These are phyloP conservation scores for Alternaria tenuissima DNA, from an alignment of 2,329 filamentous ascomycete species.

Conservation along the genomic window DNA sequence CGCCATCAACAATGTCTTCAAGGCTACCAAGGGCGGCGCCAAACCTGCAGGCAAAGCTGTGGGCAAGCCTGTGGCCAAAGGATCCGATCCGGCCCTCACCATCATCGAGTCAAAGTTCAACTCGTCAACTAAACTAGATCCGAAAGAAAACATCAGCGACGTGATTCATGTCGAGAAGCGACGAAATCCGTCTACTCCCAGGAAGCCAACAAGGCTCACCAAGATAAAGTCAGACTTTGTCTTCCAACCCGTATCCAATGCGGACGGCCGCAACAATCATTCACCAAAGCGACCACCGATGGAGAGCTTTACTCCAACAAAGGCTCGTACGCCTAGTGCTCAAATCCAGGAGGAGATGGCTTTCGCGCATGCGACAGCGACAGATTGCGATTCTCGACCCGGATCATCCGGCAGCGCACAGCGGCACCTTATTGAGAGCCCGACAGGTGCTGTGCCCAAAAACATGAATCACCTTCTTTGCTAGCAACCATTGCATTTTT, in stretches of 20 bases:
- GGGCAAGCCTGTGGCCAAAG: slow-evolving; percentile 22
- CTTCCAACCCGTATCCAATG: slow-evolving; percentile 40
- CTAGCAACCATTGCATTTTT: slow-evolving; percentile 30
- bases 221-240: slow-evolving; percentile 31
- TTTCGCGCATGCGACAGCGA: slow-evolving; percentile 13
- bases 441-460: slow-evolving; percentile 32
- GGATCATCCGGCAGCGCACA: slow-evolving; percentile 35
- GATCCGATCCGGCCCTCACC: slow-evolving; percentile 7
- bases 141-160: slow-evolving; percentile 25
- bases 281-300: slow-evolving; percentile 38
- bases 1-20: slow-evolving; percentile 42
- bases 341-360: slow-evolving; percentile 36
- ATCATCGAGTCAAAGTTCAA: slow-evolving; percentile 20
- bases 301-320: slow-evolving; percentile 41
- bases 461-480: slow-evolving; percentile 33
- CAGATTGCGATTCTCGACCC: slow-evolving; percentile 36
- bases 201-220: slow-evolving; percentile 28
- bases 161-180: slow-evolving; percentile 20
- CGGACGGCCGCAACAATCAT: slow-evolving; percentile 45
- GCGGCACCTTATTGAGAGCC: slow-evolving; percentile 32
- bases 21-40: slow-evolving; percentile 36
- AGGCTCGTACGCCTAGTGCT: slow-evolving; percentile 39
- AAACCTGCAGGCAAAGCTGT: slow-evolving; percentile 23
- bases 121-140: slow-evolving; percentile 12
- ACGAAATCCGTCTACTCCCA: slow-evolving; percentile 30